Evolutionary conservation across 2,329 filamentous ascomycete species (phyloP).

Genomic region (Talaromyces sp.): DNA sequence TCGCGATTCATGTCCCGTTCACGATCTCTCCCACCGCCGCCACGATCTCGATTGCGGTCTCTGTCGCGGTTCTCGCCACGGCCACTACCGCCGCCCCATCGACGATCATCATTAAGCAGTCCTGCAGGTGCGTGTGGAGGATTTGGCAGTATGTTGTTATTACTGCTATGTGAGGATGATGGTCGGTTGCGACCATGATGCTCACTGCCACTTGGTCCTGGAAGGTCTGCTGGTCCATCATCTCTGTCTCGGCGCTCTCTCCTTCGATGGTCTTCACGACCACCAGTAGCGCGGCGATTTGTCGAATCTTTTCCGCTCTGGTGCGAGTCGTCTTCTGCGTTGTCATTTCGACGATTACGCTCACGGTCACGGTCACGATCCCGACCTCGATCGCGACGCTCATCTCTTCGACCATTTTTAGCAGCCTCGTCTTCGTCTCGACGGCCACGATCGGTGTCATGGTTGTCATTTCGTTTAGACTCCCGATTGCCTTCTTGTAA

Average conservation of each 20-base stretch:
- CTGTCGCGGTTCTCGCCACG: slow-evolving; percentile 36
- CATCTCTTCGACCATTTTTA: slow-evolving; percentile 34
- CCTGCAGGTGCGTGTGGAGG: slow-evolving; percentile 22
- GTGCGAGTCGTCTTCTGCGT: slow-evolving; percentile 24
- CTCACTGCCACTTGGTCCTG: slow-evolving; percentile 26
- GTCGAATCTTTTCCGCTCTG: slow-evolving; percentile 29
- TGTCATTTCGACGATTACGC: slow-evolving; percentile 34
- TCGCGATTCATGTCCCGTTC: slow-evolving; percentile 35
- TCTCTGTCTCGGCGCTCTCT: slow-evolving; percentile 37
- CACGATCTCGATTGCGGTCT: slow-evolving; percentile 33
- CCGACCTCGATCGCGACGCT: slow-evolving; percentile 34
- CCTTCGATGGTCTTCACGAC: slow-evolving; percentile 35
- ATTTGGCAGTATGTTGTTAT: slow-evolving; percentile 24
- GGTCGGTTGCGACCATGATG: slow-evolving; percentile 34
- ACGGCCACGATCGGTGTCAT: slow-evolving; percentile 26
- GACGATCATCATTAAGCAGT: slow-evolving; percentile 32
- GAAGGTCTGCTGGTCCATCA: slow-evolving; percentile 23
- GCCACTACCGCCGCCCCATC: slow-evolving; percentile 31
- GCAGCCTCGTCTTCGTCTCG: slow-evolving; percentile 29
- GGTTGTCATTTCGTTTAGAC: slow-evolving; percentile 31
- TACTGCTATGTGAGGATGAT: slow-evolving; percentile 33
- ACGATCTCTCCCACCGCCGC: slow-evolving; percentile 28
- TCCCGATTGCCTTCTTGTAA: slow-evolving; percentile 35
- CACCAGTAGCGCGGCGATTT: slow-evolving; percentile 30
- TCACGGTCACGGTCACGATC: slow-evolving; percentile 35